phyloP scores from a whole-genome alignment of 2,329 filamentous ascomycete genomes.

The Xylaria multiplex region DNA sequence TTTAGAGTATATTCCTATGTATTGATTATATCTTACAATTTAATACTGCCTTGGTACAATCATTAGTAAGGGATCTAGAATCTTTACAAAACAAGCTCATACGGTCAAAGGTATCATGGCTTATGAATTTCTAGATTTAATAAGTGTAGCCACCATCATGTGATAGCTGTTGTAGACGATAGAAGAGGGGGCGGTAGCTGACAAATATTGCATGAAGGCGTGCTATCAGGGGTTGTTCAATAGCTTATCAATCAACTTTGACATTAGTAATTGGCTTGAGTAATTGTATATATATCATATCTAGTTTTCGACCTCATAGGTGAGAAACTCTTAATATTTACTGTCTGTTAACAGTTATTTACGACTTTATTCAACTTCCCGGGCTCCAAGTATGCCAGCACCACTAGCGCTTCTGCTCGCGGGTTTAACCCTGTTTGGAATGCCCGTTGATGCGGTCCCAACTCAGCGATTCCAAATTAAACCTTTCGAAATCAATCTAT shows the following conservation, averaged over 20 bases:
- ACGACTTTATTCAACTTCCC: not conserved
- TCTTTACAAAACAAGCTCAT: too few relatives aligned
- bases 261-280: constrained; percentile 1
- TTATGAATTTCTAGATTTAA: too few relatives aligned
- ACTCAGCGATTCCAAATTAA: constrained; percentile 4
- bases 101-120: too few relatives aligned
- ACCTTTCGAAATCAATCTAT: constrained; percentile 18
- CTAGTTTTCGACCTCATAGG: not conserved
- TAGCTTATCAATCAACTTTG: constrained; percentile 2
- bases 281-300: not conserved
- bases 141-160: not conserved
- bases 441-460: constrained; percentile 1
- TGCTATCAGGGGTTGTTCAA: constrained; percentile 3
- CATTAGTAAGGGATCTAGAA: too few relatives aligned
- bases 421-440: constrained; percentile 18
- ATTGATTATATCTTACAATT: too few relatives aligned
- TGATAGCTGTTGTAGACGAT: not conserved
- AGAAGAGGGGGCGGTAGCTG: not conserved
- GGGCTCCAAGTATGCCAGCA: constrained; percentile 12
- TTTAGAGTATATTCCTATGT: too few relatives aligned
- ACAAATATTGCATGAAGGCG: not conserved
- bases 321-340: not conserved
- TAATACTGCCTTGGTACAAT: too few relatives aligned
- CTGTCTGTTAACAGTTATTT: not conserved
- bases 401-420: constrained; percentile 4